Evolutionary conservation across 2,329 filamentous ascomycete genomes (phyloP).

Genomic region (Monilinia fructigena): DNA sequence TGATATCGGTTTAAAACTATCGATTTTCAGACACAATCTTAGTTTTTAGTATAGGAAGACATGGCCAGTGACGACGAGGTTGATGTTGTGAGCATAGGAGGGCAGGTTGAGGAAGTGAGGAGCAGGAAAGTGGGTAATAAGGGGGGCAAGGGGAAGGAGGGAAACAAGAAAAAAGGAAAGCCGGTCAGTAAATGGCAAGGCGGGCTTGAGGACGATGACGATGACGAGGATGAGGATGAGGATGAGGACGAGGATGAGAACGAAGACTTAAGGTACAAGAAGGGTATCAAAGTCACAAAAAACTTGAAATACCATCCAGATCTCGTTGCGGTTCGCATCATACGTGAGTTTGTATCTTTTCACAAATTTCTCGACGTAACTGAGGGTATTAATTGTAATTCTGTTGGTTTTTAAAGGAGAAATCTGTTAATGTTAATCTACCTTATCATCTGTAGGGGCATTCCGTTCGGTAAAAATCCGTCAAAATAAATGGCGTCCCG

Average conservation of each 20-base stretch:
- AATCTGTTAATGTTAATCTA: background rate
- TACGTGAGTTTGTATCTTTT: background rate
- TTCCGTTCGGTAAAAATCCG: background rate
- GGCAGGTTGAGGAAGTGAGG: too few species aligned
- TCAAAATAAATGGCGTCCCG: slow-evolving; percentile 12
- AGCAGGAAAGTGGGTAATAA: too few species aligned
- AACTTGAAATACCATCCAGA: background rate
- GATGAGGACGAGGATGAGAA: background rate
- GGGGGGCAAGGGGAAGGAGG: too few species aligned
- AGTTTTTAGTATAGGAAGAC: background rate
- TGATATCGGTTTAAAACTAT: background rate
- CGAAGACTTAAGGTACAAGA: background rate
- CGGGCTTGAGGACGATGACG: background rate
- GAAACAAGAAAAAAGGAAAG: background rate
- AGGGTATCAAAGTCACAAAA: too few species aligned
- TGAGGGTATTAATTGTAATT: background rate
- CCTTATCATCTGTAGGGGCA: background rate
- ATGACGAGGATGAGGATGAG: background rate
- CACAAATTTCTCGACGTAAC: background rate
- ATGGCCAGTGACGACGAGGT: background rate
- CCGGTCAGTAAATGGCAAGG: too few species aligned
- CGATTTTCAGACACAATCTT: background rate
- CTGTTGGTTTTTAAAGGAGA: background rate
- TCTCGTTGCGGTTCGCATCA: background rate
- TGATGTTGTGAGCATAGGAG: background rate